Evolutionary conservation across 306 rosid species (phyloP), one percentile per base, ranked within the genome.

Genomic region (Mimosa bimucronata): DNA sequence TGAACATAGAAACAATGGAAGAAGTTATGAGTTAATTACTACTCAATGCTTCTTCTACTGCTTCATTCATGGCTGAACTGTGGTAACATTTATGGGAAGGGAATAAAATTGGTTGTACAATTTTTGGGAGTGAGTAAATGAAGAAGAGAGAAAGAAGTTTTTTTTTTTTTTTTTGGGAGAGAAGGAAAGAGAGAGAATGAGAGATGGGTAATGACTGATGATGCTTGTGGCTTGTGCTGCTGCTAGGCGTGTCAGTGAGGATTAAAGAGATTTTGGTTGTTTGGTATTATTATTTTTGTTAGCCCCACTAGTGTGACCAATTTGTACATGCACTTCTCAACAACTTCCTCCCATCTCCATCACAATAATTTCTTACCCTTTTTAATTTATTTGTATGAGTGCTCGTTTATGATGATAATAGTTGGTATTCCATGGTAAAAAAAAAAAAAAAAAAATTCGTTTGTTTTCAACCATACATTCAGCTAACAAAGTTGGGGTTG

Each of bases 221-320:
- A 7, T 52, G 89, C 82, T n/a, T n/a, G n/a, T n/a, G n/a, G n/a
- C n/a, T 81, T 84, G n/a, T 87, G 57, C n/a, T 85, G 87, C 87
- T 80, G 87, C 87, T 80, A 81, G 83, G 83, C 31, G 81, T 80
- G 82, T 82, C 85, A 86, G 55, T 48, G 19, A 48, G 13, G 55
- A 15, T 48, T 48, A 5, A 48, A 48, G 55, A 48, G 55, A 3
- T 48, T 48, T 48, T 16, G 55, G 7, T 48, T 15, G 55, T 48
- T 15, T 48, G 55, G 19, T 4, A 48, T 48, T 48, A 48, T 48
- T 48, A 5, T 4, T 0, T 3, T 5, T 15, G n/a, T 9, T 16
- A 16, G 21, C 55, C 55, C 55, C 55, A 48, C 55, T 4, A 4
- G 55, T 5, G 5, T 34, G n/a, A 48, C 55, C 55, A 16, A 14